Evolutionary conservation across 768 basidiomycete species (phyloP), one percentile per base, ranked within the genome.

Genomic region (Rhodotorula graminis): DNA sequence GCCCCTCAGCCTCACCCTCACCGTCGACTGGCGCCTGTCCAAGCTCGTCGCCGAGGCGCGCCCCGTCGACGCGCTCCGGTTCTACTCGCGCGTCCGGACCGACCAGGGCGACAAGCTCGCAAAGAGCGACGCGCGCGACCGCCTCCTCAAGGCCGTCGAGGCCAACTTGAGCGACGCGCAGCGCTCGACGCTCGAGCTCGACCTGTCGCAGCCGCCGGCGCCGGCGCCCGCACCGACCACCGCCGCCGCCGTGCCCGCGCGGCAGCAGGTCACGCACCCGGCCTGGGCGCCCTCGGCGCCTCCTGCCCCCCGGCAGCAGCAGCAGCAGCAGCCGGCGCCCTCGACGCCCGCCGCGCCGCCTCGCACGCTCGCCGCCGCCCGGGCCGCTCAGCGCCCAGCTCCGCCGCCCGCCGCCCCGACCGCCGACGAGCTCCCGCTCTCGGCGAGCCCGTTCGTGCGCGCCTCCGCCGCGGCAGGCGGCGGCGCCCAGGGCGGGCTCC

Each of bases 381-480:
- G 67, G 3, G 53, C 21, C 16, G 49, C 64, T 14, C 69, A 63
- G 27, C 67, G 49, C 25, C 67, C 67, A 15, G 64, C 70, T n/a
- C 50, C 60, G 29, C 23, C 70, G 2, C 23, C 65, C 0, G 61
- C 71, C 2, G 52, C 68, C 0, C 64, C 71, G 0, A n/a, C 58
- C 23, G 31, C 65, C 9, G 40, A 31, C 14, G 74, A 76, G 53
- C 49, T 76, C 7, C 74, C 74, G 0, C 65, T 76, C 44, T 70
- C 68, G 16, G 74, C 74, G n/a, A 67, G 65, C 47, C 65, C 74
- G 8, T 76, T 76, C 69, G 53, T 76, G n/a, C 57, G 71, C 19
- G 44, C 40, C 18, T 65, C 66, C 31, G 44, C 33, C 8, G 29
- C 53, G 23, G 29, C 60, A 16, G 18, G 29, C 29, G 60, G 49